A percentile compares a stretch with the other conserved stretches of the same genome.
phyloP scores from a whole-genome alignment of 1,284 basidiomycete species.

The Albatrellus sp. region DNA sequence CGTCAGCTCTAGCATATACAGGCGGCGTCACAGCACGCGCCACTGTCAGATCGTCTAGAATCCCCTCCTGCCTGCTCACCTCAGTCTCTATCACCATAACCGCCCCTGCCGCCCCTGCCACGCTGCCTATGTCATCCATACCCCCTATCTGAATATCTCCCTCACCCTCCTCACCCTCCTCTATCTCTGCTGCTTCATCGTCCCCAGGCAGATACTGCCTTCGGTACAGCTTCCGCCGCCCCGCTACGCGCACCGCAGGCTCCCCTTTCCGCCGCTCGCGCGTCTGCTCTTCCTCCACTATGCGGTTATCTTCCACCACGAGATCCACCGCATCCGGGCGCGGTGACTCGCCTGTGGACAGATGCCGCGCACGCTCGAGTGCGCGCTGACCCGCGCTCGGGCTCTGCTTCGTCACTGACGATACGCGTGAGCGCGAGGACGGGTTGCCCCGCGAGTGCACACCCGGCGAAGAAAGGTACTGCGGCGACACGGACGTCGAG shows the following conservation, averaged over 20 bases:
- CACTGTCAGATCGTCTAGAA: slow-evolving; percentile 13
- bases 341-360: slow-evolving; percentile 25
- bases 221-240: slow-evolving; percentile 40
- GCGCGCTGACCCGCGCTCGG: slow-evolving; percentile 18
- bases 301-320: slow-evolving; percentile 48
- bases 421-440: not conserved
- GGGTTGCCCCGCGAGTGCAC: slow-evolving; percentile 4
- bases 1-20: slow-evolving; percentile 22
- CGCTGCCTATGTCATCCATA: slow-evolving; percentile 14
- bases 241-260: slow-evolving; percentile 27
- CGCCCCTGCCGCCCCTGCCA: slow-evolving; percentile 18
- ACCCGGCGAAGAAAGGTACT: slow-evolving; percentile 1
- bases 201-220: slow-evolving; percentile 36
- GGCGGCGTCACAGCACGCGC: slow-evolving; percentile 30
- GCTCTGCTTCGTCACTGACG: slow-evolving; percentile 14
- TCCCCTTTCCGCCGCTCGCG: slow-evolving; percentile 43
- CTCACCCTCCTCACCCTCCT: slow-evolving; percentile 15
- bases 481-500: slow-evolving; percentile 1
- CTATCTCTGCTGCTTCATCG: slow-evolving; percentile 25
- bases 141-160: slow-evolving; percentile 7
- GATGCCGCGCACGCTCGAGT: slow-evolving; percentile 22
- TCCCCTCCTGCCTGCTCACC: slow-evolving; percentile 3
- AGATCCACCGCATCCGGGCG: slow-evolving; percentile 72
- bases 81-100: slow-evolving; percentile 17
- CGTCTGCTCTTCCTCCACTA: slow-evolving; percentile 34